phyloP scores from a whole-genome alignment of 176 grass and related monocot genomes.

The Musa schizocarpa region DNA sequence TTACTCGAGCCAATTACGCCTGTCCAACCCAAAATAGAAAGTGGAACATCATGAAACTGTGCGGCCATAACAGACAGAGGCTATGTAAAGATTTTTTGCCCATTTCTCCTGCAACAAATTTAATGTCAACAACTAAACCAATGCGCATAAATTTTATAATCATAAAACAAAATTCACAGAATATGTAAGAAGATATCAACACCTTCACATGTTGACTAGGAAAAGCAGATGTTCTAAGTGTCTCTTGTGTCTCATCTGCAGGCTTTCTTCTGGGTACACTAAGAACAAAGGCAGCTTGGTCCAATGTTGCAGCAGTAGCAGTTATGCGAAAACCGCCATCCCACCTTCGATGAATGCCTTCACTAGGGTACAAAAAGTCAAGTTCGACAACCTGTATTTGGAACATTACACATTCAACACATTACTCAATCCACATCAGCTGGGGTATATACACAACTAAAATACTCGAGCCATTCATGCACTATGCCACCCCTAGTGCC shows the following conservation, averaged over 20 bases:
- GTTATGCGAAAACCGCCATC: background rate
- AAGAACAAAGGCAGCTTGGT: background rate
- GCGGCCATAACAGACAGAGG: conserved; percentile 82
- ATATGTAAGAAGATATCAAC: background rate
- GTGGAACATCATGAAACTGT: conserved; percentile 57
- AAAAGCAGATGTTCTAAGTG: background rate
- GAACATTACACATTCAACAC: background rate
- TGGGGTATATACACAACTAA: background rate
- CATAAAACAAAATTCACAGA: background rate
- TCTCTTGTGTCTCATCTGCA: background rate
- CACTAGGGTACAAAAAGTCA: background rate
- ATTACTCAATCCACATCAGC: background rate
- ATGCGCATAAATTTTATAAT: background rate
- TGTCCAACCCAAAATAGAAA: conserved; percentile 7
- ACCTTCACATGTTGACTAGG: background rate
- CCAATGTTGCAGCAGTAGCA: background rate
- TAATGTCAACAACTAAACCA: conserved; percentile 13
- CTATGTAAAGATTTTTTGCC: conserved; percentile 84
- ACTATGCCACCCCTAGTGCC: background rate
- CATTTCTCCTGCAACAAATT: conserved; percentile 72
- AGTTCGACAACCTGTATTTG: background rate
- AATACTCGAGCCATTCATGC: background rate
- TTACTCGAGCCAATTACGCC: background rate
- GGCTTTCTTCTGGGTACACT: background rate
- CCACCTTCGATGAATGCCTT: conserved; percentile 2